Evolutionary conservation across 2,329 filamentous ascomycete genomes (phyloP), one percentile per base, ranked within the genome.

Genomic region (Fusarium sulawesiense): DNA sequence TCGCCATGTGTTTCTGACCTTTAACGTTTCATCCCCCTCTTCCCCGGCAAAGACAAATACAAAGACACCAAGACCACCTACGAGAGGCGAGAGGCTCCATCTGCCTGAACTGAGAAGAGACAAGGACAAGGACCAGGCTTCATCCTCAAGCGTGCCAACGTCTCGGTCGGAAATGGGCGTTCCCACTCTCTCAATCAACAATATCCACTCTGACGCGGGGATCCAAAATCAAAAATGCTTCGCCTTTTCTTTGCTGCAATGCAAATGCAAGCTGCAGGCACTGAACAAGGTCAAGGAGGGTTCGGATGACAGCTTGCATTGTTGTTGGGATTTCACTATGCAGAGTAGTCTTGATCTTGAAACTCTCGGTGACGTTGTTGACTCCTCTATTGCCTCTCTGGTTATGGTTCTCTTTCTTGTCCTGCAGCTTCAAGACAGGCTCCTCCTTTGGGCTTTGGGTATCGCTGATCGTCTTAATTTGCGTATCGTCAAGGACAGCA

Each of bases 11-110:
- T 62, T 62, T 60, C 66, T 62, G 25, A 65, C 64, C 46, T 61
- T 48, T 45, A 47, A 45, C 53, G 73, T 74, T 75, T 75, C 65
- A 74, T 69, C 56, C 55, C 53, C 57, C 25, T 46, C 60, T 61
- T 68, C 65, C 67, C 68, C 66, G 68, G 69, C 40, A 55, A 55
- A 56, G 50, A 48, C 64, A 53, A 55, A 56, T 44, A 48, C 64
- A 34, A 37, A 37, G 34, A 37, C 34, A 37, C 34, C 34, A 37
- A 18, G 34, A 37, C 18, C 18, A 37, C 34, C 34, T 37, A 18
- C 34, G 18, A 37, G 32, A 34, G 32, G 32, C 32, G 16, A 37
- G 34, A 37, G 34, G 3, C 34, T 37, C 34, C 34, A 37, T 37
- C 34, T n/a, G 34, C 34, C 34, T 37, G 34, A 37, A 37, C 34